Percentiles rank a stretch among this genome's conserved stretches.
Conservation (phyloP, 2,329 filamentous ascomycete genomes). For the Phialemoniopsis sp. region DNA sequence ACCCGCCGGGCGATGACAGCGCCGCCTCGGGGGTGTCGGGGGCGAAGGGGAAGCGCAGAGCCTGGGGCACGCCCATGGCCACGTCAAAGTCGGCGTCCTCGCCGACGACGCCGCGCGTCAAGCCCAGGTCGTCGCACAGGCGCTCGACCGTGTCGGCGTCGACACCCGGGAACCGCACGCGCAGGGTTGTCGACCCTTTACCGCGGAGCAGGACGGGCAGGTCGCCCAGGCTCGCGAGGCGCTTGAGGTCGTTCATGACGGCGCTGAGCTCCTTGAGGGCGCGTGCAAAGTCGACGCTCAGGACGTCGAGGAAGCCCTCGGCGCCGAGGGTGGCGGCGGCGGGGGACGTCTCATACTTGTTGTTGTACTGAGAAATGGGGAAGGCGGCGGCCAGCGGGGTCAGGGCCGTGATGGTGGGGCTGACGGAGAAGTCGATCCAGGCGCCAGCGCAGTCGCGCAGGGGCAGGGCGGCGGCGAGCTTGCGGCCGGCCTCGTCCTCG, state of each 20-base stretch:
- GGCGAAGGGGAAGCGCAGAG: slow-evolving; percentile 83
- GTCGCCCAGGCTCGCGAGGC: slow-evolving; percentile 73
- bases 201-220: slow-evolving; percentile 73
- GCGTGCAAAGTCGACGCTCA: slow-evolving; percentile 84
- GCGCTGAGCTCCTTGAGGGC: slow-evolving; percentile 79
- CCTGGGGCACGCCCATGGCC: slow-evolving; percentile 65
- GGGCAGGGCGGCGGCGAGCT: slow-evolving; percentile 53
- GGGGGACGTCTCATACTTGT: slow-evolving; percentile 33
- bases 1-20: slow-evolving; percentile 42
- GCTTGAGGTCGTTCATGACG: slow-evolving; percentile 76
- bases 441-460: slow-evolving; percentile 61
- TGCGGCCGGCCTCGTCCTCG: slow-evolving; percentile 68
- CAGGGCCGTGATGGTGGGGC: slow-evolving; percentile 85
- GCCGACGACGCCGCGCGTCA: slow-evolving; percentile 71
- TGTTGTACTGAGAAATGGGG: slow-evolving; percentile 37
- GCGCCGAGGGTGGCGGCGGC: slow-evolving; percentile 66
- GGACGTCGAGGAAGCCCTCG: slow-evolving; percentile 76
- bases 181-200: slow-evolving; percentile 51
- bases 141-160: slow-evolving; percentile 77
- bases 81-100: slow-evolving; percentile 73
- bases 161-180: slow-evolving; percentile 87
- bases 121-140: slow-evolving; percentile 82
- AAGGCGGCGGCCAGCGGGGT: slow-evolving; percentile 62
- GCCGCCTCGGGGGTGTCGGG: slow-evolving; percentile 37
- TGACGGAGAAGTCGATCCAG: slow-evolving; percentile 83